Conservation (phyloP, 1,284 basidiomycete genomes). For the Irpex sp. region DNA sequence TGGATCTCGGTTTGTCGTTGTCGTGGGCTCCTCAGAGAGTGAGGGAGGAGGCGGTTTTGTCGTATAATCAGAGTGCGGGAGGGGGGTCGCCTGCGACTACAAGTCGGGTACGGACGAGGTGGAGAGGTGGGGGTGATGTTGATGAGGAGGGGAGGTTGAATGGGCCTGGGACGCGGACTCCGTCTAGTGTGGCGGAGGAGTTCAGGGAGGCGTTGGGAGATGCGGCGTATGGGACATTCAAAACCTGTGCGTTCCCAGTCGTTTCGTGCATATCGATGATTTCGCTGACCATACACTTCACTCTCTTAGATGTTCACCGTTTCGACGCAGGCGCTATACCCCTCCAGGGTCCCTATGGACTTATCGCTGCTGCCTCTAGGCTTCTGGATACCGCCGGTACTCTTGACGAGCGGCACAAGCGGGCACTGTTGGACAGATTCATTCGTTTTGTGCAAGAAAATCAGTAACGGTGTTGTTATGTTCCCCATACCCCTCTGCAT, state of each 20-base stretch:
- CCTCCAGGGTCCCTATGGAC: constrained; percentile 66
- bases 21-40: constrained; percentile 66
- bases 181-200: constrained; percentile 53
- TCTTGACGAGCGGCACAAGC: constrained; percentile 44
- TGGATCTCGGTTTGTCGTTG: constrained; percentile 60
- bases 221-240: constrained; percentile 60
- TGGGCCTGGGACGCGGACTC: constrained; percentile 28
- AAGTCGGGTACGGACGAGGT: constrained; percentile 27
- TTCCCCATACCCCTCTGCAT: background rate
- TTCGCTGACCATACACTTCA: constrained; percentile 4
- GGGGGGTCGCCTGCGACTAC: constrained; percentile 12
- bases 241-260: constrained; percentile 51
- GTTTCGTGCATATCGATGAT: background rate
- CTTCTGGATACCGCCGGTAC: constrained; percentile 48
- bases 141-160: constrained; percentile 33
- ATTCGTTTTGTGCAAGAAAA: constrained; percentile 59
- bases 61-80: constrained; percentile 24
- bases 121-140: constrained; percentile 24
- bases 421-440: constrained; percentile 55
- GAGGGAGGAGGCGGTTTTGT: constrained; percentile 57
- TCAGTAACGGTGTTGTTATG: constrained; percentile 31
- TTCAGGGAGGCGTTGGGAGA: constrained; percentile 62
- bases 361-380: constrained; percentile 57
- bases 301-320: constrained; percentile 35
- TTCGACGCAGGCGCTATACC: constrained; percentile 73